Percentiles rank a stretch among this genome's conserved stretches.
phyloP scores from a whole-genome alignment of 78 protist species.

The Dictyostelium brefeldianum region DNA sequence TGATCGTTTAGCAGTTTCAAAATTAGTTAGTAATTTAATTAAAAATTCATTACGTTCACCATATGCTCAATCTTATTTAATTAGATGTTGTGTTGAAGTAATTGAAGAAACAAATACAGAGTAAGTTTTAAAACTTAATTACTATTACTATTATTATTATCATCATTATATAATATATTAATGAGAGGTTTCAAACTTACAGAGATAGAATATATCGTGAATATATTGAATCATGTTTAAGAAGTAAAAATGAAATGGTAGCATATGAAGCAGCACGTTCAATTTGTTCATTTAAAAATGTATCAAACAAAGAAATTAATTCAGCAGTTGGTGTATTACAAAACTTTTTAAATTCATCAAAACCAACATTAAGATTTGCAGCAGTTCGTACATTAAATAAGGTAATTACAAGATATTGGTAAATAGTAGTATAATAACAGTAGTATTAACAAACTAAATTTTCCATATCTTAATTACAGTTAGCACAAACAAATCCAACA shows the following conservation, averaged over 20 bases:
- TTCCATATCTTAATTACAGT: not conserved
- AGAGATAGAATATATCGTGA: slow-evolving; percentile 78
- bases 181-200: too few species aligned
- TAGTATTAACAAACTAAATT: not conserved
- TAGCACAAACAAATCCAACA: slow-evolving; percentile 87
- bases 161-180: too few species aligned
- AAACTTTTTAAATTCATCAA: slow-evolving; percentile 93
- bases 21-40: slow-evolving; percentile 88
- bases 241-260: slow-evolving; percentile 96
- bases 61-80: slow-evolving; percentile 93
- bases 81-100: slow-evolving; percentile 86
- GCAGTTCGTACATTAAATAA: slow-evolving; percentile 96
- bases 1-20: slow-evolving; percentile 94
- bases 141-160: too few species aligned
- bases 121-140: slow-evolving; percentile 17
- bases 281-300: slow-evolving; percentile 90
- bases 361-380: slow-evolving; percentile 95
- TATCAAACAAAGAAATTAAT: slow-evolving; percentile 88
- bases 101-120: slow-evolving; percentile 83
- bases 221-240: slow-evolving; percentile 90
- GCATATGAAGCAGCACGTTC: slow-evolving; percentile 98
- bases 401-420: not conserved
- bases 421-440: not conserved
- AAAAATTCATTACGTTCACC: slow-evolving; percentile 89
- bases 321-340: slow-evolving; percentile 95